Evolutionary conservation across 148 eudicot genomes (phyloP), one percentile per base, ranked within the genome.

Genomic region (Salicornia ramosissima): DNA sequence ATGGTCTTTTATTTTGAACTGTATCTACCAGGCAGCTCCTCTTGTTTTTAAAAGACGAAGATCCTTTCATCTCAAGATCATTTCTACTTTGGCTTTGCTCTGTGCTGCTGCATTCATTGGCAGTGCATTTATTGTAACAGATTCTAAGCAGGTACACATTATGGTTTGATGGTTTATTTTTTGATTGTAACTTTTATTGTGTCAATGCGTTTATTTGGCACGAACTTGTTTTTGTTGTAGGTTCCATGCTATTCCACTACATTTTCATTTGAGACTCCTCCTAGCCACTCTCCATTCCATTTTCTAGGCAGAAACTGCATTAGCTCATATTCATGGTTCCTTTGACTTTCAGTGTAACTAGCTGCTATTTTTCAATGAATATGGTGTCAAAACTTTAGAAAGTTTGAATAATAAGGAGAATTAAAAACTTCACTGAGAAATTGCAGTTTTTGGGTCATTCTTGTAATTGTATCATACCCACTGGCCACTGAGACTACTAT

Each of bases 61-160:
- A 60, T 45, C 81, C 54, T 59, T 77, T 14, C 39, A 76, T 19
- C 69, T 77, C 76, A 74, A 73, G 40, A 65, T 78, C 54, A 63
- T 83, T 74, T 78, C 80, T 39, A 53, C 70, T 31, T 70, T 75
- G 34, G 53, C 77, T 71, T 74, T 87, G 72, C 63, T 87, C 64
- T 85, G 84, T 63, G 77, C 71, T 34, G 72, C 79, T 61, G 75
- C 85, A 51, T 80, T 83, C 51, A 70, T 87, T 21, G 68, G 74
- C 39, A 81, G 85, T 78, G 73, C 82, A 26, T 70, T 83, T 58
- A 12, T 83, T 40, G 46, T 83, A 24, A 76, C 77, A 66, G 83
- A 83, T 64, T 64, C 74, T 64, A 76, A 76, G 67, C 64, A 85
- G 88, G 92, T 83, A 82, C 52, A 61, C 65, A 14, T 56, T 42